Evolutionary conservation across 2,329 filamentous ascomycete genomes (phyloP), one percentile per base, ranked within the genome.

Genomic region (Hypoxylon sp.): DNA sequence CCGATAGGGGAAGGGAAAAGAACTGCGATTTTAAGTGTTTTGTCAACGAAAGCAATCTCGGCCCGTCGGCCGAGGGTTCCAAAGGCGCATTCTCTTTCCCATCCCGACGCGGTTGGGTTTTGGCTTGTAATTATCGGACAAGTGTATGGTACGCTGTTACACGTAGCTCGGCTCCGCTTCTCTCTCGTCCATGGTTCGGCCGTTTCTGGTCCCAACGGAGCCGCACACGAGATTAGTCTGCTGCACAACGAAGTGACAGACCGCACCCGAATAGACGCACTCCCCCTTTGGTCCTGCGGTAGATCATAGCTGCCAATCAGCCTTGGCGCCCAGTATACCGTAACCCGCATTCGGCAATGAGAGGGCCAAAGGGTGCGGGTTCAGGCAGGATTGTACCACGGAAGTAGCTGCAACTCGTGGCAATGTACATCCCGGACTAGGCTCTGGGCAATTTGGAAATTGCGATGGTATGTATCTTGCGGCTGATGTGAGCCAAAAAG

Each of bases 401-500:
- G 24, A 69, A 65, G 63, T 67, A 67, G 47, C 64, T 44, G 26
- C 17, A 24, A 48, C 42, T 44, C 54, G 33, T 48, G 61, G 61
- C 47, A 42, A 63, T 22, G 64, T 67, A 70, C 61, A 62, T 33
- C 22, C 42, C 19, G 33, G 65, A 53, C 53, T 35, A 58, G 61
- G 26, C 33, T 54, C 37, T 58, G 53, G 57, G 35, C 56, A 68
- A 65, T 50, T 52, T 63, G 68, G 62, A 44, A 17, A n/a, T 44
- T 17, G 39, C 8, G 22, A 44, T 44, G 17, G 50, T 33, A 26
- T 54, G 62, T 63, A 55, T 57, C 44, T 66, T 71, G 68, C 68
- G 68, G 68, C 68, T 71, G 68, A 71, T 71, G 68, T 71, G 68
- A 69, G 66, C 39, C 24, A 65, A 55, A 71, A 57, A 50, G 63